Evolutionary conservation across 352 stramenopile genomes (phyloP), one percentile per base, ranked within the genome.

Genomic region (Phytophthora europaea): DNA sequence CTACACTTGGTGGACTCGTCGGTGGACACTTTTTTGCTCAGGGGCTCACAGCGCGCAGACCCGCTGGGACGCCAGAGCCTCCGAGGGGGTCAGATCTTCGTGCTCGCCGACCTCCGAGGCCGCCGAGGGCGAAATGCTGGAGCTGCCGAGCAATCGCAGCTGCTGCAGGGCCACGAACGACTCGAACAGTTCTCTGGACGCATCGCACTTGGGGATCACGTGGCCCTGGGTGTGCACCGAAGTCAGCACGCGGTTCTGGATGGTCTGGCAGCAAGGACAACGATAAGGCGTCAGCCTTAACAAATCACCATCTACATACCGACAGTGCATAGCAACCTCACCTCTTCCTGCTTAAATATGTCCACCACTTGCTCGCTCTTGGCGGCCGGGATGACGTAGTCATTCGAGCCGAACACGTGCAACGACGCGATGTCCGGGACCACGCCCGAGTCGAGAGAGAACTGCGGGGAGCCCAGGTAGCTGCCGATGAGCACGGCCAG

Each of bases 401-500:
- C 89, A 69, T 94, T 96, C 18, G 82, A 78, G 60, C 89, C 89
- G 57, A 90, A 94, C 61, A 93, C 72, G 64, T 96, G 89, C 36
- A 96, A 85, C 54, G 87, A 93, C 31, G 75, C 65, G 43, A 93
- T 84, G 43, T 84, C 68, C 2, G 78, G 55, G 20, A 81, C 52
- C 45, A 96, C 72, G 1, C 89, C 87, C 6, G 82, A 84, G 31
- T 73, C 61, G 56, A 94, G 50, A 8, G 67, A 73, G 70, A 87
- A 92, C 73, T 93, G 84, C 9, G 80, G 75, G 13, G 80, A 85
- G 13, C 87, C 80, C 6, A 90, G 33, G 66, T 96, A 96, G 73
- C 87, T 91, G 34, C 89, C 86, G 60, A 96, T 88, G 9, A 96
- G 59, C 50, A 96, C 81, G 6, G 85, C 89, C 22, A 93, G 60